phyloP scores from a whole-genome alignment of 306 rosid genomes.

The Quercus rubra region DNA sequence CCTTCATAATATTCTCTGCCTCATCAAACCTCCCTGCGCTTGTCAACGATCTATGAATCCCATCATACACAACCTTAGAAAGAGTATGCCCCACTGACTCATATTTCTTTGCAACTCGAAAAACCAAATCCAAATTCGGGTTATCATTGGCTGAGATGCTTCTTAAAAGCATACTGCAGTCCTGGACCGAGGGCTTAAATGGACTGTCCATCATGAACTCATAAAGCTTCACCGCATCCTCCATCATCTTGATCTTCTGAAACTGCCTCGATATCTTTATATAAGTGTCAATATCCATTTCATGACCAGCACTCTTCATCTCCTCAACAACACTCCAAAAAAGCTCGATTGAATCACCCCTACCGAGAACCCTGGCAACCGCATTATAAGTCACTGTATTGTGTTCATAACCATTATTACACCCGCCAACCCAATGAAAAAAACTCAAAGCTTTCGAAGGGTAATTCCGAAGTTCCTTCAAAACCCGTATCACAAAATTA shows the following conservation, averaged over 20 bases:
- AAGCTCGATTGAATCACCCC: slow-evolving; percentile 46
- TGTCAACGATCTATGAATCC: slow-evolving; percentile 79
- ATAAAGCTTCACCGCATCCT: slow-evolving; percentile 82
- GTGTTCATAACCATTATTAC: slow-evolving; percentile 42
- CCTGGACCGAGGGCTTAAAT: slow-evolving; percentile 59
- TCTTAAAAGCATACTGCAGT: slow-evolving; percentile 53
- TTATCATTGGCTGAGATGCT: slow-evolving; percentile 34
- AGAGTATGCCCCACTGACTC: slow-evolving; percentile 55
- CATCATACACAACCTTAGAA: slow-evolving; percentile 70
- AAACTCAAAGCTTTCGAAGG: slow-evolving; percentile 57
- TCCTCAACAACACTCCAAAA: slow-evolving; percentile 74
- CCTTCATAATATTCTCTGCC: slow-evolving; percentile 53
- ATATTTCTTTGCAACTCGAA: slow-evolving; percentile 61
- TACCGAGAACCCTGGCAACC: slow-evolving; percentile 56
- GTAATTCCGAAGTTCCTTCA: slow-evolving; percentile 52
- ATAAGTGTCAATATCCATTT: slow-evolving; percentile 76
- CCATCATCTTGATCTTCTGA: slow-evolving; percentile 58
- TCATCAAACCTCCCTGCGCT: slow-evolving; percentile 65
- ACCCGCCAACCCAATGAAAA: slow-evolving; percentile 59
- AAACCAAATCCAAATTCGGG: slow-evolving; percentile 60
- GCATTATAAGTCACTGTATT: slow-evolving; percentile 68
- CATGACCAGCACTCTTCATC: slow-evolving; percentile 56
- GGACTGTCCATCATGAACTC: slow-evolving; percentile 94
- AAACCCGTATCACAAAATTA: slow-evolving; percentile 50
- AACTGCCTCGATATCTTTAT: slow-evolving; percentile 66